Percentiles rank a stretch among this genome's conserved stretches.
Evolutionary conservation across 2,329 filamentous ascomycete genomes (phyloP).

Genomic region (Epichloe hybrida): DNA sequence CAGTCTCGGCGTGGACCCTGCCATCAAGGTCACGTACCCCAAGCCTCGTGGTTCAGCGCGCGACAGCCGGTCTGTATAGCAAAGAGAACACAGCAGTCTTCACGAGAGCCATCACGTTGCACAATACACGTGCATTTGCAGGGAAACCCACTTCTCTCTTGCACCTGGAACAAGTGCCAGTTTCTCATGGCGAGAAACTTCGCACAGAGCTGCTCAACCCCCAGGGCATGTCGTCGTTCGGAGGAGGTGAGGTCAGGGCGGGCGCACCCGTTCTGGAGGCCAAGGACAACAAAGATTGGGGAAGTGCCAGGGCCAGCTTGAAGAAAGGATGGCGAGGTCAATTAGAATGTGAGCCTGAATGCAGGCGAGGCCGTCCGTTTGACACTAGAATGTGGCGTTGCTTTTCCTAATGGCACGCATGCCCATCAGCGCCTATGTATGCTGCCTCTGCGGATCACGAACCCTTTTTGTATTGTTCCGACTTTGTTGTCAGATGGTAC

Average conservation of each 20-base stretch:
- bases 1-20: slow-evolving; percentile 41
- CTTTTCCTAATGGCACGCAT: too few species aligned
- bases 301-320: slow-evolving; percentile 32
- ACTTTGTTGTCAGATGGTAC: neutral
- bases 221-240: slow-evolving; percentile 26
- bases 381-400: too few species aligned
- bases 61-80: slow-evolving; percentile 33
- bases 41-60: slow-evolving; percentile 34
- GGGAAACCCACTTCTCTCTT: slow-evolving; percentile 28
- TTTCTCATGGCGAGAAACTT: slow-evolving; percentile 43
- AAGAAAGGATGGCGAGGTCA: slow-evolving; percentile 41
- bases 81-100: slow-evolving; percentile 37
- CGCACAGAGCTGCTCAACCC: slow-evolving; percentile 34
- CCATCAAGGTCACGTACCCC: slow-evolving; percentile 36
- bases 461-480: too few species aligned
- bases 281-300: slow-evolving; percentile 27
- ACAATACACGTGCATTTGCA: slow-evolving; percentile 29
- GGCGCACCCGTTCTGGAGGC: slow-evolving; percentile 15
- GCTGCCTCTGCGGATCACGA: too few species aligned
- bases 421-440: too few species aligned
- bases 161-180: slow-evolving; percentile 43
- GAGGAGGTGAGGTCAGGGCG: slow-evolving; percentile 21
- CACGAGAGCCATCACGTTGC: slow-evolving; percentile 30
- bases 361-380: slow-evolving; percentile 35
- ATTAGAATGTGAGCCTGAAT: slow-evolving; percentile 41